phyloP scores from a whole-genome alignment of 768 basidiomycete species.

The Auricularia heimuer region DNA sequence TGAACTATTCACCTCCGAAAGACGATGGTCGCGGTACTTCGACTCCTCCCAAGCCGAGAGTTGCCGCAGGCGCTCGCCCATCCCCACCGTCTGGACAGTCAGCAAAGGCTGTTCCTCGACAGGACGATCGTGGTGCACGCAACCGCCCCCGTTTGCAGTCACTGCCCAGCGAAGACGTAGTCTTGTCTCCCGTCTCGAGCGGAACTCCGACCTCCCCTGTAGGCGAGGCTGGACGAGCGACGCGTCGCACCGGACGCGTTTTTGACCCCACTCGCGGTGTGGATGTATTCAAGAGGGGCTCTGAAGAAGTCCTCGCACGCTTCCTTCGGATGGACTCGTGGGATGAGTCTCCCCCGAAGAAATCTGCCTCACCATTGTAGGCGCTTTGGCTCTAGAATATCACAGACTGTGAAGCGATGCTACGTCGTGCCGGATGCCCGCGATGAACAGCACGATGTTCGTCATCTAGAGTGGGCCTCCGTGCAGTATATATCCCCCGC shows the following conservation, averaged over 20 bases:
- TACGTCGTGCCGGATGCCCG: neutral
- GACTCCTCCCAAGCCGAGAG: neutral
- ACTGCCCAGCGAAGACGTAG: neutral
- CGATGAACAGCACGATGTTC: neutral
- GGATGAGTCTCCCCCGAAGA: constrained; percentile 24
- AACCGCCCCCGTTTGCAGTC: neutral
- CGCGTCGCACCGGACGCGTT: constrained; percentile 39
- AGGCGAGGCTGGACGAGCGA: constrained; percentile 15
- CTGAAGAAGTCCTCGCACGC: constrained; percentile 76
- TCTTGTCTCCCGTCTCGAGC: neutral
- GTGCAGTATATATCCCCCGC: neutral
- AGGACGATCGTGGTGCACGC: neutral
- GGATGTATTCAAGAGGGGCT: constrained; percentile 77
- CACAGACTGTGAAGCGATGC: neutral
- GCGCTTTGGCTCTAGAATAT: neutral
- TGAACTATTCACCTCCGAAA: neutral
- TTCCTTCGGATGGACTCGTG: constrained; percentile 74
- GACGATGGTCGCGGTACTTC: neutral
- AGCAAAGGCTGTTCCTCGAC: neutral
- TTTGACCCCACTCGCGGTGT: constrained; percentile 84
- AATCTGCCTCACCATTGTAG: neutral
- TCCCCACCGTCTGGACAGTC: neutral
- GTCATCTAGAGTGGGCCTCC: neutral
- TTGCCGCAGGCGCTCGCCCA: neutral
- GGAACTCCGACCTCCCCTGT: neutral